Percentiles rank a stretch among this genome's conserved stretches.
These are phyloP conservation scores for Vachellia pachyceras DNA, from an alignment of 306 rosid genomes.

Conservation along the genomic window DNA sequence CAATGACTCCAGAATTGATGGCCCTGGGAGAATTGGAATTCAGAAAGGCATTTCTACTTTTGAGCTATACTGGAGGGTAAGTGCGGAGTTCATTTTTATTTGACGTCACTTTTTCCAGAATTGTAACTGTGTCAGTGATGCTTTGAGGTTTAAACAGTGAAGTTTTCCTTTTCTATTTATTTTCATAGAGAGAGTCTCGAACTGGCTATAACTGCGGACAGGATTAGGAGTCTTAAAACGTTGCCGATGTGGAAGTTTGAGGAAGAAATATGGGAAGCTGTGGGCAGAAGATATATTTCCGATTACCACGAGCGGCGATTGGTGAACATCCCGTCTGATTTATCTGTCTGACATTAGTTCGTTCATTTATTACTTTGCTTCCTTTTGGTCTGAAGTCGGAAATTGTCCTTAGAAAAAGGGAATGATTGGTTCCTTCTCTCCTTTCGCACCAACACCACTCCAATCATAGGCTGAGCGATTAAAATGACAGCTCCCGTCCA, in stretches of 20 bases:
- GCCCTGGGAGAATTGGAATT: conserved; percentile 83
- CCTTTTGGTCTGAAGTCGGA: not conserved
- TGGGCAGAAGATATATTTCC: conserved; percentile 41
- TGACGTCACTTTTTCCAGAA: not conserved
- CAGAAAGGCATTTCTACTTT: conserved; percentile 64
- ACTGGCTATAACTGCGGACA: conserved; percentile 35
- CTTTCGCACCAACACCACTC: not conserved
- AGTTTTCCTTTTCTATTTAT: conserved; percentile 1
- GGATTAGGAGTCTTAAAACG: conserved; percentile 48
- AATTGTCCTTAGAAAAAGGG: not conserved
- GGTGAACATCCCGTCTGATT: conserved; percentile 51
- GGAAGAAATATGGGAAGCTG: conserved; percentile 50
- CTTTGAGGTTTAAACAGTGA: not conserved
- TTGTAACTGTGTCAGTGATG: not conserved
- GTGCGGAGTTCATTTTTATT: conserved; percentile 8
- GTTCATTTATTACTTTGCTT: conserved; percentile 3
- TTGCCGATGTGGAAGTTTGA: conserved; percentile 59
- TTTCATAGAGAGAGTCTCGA: conserved; percentile 44
- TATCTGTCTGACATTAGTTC: not conserved
- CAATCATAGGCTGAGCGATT: not conserved
- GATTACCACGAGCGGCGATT: conserved; percentile 41
- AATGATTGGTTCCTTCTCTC: not conserved
- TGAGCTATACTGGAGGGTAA: conserved; percentile 69
- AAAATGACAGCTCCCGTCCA: not conserved
- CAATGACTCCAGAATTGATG: conserved; percentile 24